These are phyloP conservation scores for Cutaneotrichosporon cyanovorans DNA, from an alignment of 1,284 basidiomycete species.

Conservation along the genomic window DNA sequence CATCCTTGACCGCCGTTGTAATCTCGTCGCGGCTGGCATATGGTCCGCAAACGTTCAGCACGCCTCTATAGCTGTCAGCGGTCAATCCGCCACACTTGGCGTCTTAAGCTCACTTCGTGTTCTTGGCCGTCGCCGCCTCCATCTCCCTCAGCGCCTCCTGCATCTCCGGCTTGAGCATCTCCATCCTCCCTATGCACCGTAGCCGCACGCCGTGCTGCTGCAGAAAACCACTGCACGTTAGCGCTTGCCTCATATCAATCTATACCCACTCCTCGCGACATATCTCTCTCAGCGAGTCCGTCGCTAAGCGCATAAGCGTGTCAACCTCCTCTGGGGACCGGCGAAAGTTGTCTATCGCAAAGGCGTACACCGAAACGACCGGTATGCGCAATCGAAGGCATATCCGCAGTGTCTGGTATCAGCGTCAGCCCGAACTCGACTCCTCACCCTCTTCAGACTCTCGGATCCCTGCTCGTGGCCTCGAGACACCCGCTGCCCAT, in stretches of 20 bases:
- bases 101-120: slow-evolving; percentile 58
- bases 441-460: slow-evolving; percentile 65
- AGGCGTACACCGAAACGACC: slow-evolving; percentile 89
- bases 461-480: slow-evolving; percentile 84
- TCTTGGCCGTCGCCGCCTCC: slow-evolving; percentile 68
- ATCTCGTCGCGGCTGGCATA: slow-evolving; percentile 93
- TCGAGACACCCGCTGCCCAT: slow-evolving; percentile 57
- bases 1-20: slow-evolving; percentile 60
- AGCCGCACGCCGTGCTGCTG: slow-evolving; percentile 76
- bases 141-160: slow-evolving; percentile 64
- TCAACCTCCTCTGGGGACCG: slow-evolving; percentile 79
- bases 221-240: slow-evolving; percentile 59
- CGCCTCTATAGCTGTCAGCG: slow-evolving; percentile 64
- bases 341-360: slow-evolving; percentile 96
- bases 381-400: slow-evolving; percentile 67
- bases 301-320: slow-evolving; percentile 76
- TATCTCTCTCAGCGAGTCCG: slow-evolving; percentile 73
- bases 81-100: neutral
- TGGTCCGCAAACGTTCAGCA: slow-evolving; percentile 90
- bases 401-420: slow-evolving; percentile 64
- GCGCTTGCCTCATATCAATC: neutral
- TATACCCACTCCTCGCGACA: slow-evolving; percentile 66
- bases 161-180: slow-evolving; percentile 71
- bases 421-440: neutral
- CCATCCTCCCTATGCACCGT: slow-evolving; percentile 68